phyloP scores from a whole-genome alignment of 495 filamentous ascomycete genomes.

The Saxophila tyrrhenica region DNA sequence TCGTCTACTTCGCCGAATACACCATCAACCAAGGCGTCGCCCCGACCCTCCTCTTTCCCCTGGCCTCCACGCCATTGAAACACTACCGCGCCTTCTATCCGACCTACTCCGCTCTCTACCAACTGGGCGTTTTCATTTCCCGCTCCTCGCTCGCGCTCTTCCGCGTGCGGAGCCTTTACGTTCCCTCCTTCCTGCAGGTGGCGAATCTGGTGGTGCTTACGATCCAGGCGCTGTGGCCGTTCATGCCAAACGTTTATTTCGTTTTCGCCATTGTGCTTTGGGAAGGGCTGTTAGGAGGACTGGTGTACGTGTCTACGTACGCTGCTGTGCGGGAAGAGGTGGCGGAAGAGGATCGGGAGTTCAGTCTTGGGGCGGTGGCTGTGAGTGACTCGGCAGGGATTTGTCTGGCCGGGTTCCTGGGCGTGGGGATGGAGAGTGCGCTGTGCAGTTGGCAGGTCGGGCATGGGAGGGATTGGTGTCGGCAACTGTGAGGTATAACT shows the following conservation, averaged over 20 bases:
- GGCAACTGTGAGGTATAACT: conserved; percentile 9
- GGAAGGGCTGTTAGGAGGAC: conserved; percentile 83
- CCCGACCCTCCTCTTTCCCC: conserved; percentile 79
- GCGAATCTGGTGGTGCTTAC: conserved; percentile 64
- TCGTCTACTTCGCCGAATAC: conserved; percentile 94
- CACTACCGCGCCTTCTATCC: conserved; percentile 84
- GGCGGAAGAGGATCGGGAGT: conserved; percentile 66
- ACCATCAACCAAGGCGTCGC: conserved; percentile 90
- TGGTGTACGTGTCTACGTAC: conserved; percentile 93
- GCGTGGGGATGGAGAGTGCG: conserved; percentile 72
- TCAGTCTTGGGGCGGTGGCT: conserved; percentile 76
- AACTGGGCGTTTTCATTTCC: conserved; percentile 86
- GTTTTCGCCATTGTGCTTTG: conserved; percentile 82
- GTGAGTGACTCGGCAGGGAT: conserved; percentile 90
- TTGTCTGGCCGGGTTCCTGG: conserved; percentile 74
- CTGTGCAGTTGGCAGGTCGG: conserved; percentile 72
- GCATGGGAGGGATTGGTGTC: conserved; percentile 70
- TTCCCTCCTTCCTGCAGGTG: conserved; percentile 74
- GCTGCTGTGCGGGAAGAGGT: conserved; percentile 80
- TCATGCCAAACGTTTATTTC: conserved; percentile 72
- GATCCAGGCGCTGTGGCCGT: conserved; percentile 61
- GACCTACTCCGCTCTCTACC: conserved; percentile 86
- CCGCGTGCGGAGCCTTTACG: conserved; percentile 67
- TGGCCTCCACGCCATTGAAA: conserved; percentile 60
- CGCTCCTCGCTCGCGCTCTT: conserved; percentile 81